Base-by-base conservation (phyloP, 805 yeast genomes). In the Starmerella bombicola region DNA sequence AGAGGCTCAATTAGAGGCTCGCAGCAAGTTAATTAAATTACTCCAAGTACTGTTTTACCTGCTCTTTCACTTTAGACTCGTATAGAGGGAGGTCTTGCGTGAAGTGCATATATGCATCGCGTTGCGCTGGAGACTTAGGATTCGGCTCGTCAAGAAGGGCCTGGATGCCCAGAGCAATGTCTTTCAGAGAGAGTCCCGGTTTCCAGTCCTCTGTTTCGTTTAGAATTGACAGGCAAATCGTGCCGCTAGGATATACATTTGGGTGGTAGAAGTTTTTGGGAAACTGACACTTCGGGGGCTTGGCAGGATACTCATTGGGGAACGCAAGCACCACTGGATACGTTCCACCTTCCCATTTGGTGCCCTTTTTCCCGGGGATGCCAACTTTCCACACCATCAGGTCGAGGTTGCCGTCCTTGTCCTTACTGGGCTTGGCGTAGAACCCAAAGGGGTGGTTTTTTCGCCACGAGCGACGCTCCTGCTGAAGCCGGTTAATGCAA, bases 391-490 rank as follows among this genome's bases (percentile, higher is more conserved):
- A 91, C 54, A 63, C 70, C 55, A 80, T 80, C 47, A 91, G 67
- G 60, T 91, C 85, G 47, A 91, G 66, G 0, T 84, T 66, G 3
- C 98, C 98, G 55, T 85, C 94, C 1, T 66, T 55, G n/a, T 69
- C 66, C 58, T 81, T 86, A 20, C 64, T 57, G 12, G 99, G 99
- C 56, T 83, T 82, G 29, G 99, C 99, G 51, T 65, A 86, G 62
- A 91, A 91, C 6, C 97, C 97, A 62, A 86, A 91, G 0, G 99
- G 99, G 58, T 91, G 99, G 59, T 85, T 95, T 59, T 84, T 88
- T 52, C 99, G 76, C 99, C 99, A 91, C 60, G 80, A 84, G 63
- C 86, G 88, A 61, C 98, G 78, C 60, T 88, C 98, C 61, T 85
- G 94, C 56, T 86, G 96, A 30, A 88, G 71, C 53, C 98, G 74